A percentile compares a stretch with the other conserved stretches of the same genome.
Conservation (phyloP, 2,329 filamentous ascomycete species). For the Ascochyta rabiei region DNA sequence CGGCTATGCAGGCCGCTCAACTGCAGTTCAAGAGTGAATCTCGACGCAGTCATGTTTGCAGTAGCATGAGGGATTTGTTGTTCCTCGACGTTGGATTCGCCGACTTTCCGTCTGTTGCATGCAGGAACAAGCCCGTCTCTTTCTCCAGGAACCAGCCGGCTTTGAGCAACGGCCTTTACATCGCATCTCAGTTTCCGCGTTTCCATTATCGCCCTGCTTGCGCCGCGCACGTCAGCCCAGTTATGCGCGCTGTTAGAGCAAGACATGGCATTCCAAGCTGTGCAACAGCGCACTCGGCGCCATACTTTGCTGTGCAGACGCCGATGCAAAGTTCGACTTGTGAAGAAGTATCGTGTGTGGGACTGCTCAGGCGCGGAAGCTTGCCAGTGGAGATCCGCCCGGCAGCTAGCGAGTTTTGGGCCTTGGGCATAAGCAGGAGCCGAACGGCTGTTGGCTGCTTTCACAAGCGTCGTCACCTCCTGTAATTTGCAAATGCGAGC, state of each 20-base stretch:
- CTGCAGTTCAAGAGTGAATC: slow-evolving; percentile 10
- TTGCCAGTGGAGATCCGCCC: slow-evolving; percentile 11
- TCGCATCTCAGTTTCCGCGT: slow-evolving; percentile 4
- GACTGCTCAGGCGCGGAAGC: slow-evolving; percentile 10
- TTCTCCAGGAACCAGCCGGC: slow-evolving; percentile 9
- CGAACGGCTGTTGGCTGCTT: slow-evolving; percentile 15
- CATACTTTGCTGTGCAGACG: slow-evolving; percentile 6
- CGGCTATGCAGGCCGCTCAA: slow-evolving; percentile 16
- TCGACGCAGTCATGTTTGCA: slow-evolving; percentile 14
- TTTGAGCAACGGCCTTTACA: slow-evolving; percentile 5
- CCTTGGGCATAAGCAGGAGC: slow-evolving; percentile 1
- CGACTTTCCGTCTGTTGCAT: slow-evolving; percentile 5
- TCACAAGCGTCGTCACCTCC: slow-evolving; percentile 17
- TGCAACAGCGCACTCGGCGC: slow-evolving; percentile 7
- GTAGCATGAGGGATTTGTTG: slow-evolving; percentile 14
- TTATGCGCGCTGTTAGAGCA: slow-evolving; percentile 8
- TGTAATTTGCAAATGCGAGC: slow-evolving; percentile 18
- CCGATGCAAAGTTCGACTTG: slow-evolving; percentile 11
- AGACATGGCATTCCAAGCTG: slow-evolving; percentile 12
- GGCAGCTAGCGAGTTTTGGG: slow-evolving; percentile 2
- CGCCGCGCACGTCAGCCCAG: slow-evolving; percentile 4
- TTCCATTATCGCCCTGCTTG: slow-evolving; percentile 6
- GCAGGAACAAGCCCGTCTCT: slow-evolving; percentile 10
- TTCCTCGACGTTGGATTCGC: slow-evolving; percentile 8
- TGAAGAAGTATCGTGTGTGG: slow-evolving; percentile 10